phyloP scores from a whole-genome alignment of 148 eudicot species.

The Dianthus caryophyllus region DNA sequence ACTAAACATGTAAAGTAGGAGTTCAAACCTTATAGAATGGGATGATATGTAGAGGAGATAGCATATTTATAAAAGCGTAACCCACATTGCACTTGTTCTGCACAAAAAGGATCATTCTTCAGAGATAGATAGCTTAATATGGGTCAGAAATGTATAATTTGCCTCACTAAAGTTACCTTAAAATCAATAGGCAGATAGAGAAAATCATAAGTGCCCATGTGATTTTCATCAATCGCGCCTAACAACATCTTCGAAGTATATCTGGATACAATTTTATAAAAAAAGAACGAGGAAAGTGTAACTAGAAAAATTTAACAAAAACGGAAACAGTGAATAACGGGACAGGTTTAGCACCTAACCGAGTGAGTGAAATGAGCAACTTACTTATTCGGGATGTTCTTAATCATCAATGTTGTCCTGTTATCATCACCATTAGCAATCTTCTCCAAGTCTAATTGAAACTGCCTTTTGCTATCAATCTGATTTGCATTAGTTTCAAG shows the following conservation, averaged over 20 bases:
- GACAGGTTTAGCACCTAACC: too few species aligned
- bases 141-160: background rate
- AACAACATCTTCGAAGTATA: conserved; percentile 95
- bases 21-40: conserved; percentile 65
- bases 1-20: background rate
- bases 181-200: conserved; percentile 94
- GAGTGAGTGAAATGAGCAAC: background rate
- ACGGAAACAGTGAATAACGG: too few species aligned
- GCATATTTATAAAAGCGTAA: conserved; percentile 94
- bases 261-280: conserved; percentile 33
- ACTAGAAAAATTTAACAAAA: too few species aligned
- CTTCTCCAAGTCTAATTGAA: conserved; percentile 77
- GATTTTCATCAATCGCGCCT: conserved; percentile 79
- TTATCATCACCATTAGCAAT: conserved; percentile 72
- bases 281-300: conserved; percentile 8
- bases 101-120: conserved; percentile 26
- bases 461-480: conserved; percentile 64
- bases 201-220: conserved; percentile 80
- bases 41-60: conserved; percentile 67
- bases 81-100: conserved; percentile 99
- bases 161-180: conserved; percentile 42
- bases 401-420: conserved; percentile 88
- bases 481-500: conserved; percentile 51
- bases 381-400: conserved; percentile 94
- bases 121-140: conserved; percentile 5